A percentile compares a stretch with the other conserved stretches of the same genome.
Evolutionary conservation across 2,329 filamentous ascomycete genomes (phyloP).

Genomic region (Aspergillus aculeatinus): DNA sequence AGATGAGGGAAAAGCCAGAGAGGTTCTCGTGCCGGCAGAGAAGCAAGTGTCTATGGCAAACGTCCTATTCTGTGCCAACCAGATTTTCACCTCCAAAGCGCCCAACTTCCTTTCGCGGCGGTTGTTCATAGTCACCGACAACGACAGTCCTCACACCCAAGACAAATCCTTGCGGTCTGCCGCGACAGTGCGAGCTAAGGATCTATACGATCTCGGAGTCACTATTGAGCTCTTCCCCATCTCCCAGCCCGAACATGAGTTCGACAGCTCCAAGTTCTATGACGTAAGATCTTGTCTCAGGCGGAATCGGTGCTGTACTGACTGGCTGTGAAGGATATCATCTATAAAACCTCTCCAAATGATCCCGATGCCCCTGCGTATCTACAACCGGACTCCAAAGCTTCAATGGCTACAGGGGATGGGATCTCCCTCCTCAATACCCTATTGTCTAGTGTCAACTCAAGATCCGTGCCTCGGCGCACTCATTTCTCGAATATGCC

Average conservation of each 20-base stretch:
- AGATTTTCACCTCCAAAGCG: constrained; percentile 92
- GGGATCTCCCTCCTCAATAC: constrained; percentile 77
- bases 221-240: constrained; percentile 93
- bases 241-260: constrained; percentile 65
- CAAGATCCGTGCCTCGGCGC: constrained; percentile 80
- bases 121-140: constrained; percentile 94
- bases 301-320: neutral
- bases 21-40: constrained; percentile 67
- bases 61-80: constrained; percentile 90
- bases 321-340: constrained; percentile 66
- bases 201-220: constrained; percentile 90
- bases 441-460: constrained; percentile 83
- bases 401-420: constrained; percentile 67
- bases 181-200: constrained; percentile 84
- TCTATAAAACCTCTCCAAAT: constrained; percentile 72
- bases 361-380: constrained; percentile 67
- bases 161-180: constrained; percentile 72
- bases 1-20: constrained; percentile 68
- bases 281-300: constrained; percentile 60
- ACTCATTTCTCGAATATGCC: constrained; percentile 84
- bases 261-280: constrained; percentile 85
- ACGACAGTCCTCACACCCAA: constrained; percentile 76
- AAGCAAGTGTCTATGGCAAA: constrained; percentile 79
- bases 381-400: constrained; percentile 49
- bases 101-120: constrained; percentile 90